Base-by-base conservation (phyloP, 2,329 filamentous ascomycete species). In the Coccinonectria pachysandricola region DNA sequence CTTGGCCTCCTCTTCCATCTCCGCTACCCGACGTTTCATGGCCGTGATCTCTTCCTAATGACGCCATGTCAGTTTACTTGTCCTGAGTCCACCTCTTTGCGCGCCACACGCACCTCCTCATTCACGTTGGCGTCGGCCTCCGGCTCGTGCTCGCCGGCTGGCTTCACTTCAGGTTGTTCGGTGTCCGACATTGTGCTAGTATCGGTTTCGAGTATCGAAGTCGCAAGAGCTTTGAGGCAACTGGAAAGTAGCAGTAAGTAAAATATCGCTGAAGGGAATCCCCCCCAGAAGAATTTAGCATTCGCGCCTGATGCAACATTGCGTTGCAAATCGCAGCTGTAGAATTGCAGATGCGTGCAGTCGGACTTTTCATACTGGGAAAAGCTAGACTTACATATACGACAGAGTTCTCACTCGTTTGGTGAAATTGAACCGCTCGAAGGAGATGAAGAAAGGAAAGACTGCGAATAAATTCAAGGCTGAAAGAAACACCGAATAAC, bases 1-100 rank as follows among this genome's bases (percentile, higher is more conserved):
- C 32, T 79, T 79, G 5, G 83, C 83, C 63, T 91, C 83, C 48
- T 84, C 81, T 61, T 91, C 83, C 83, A 91, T 91, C 62, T 91
- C 83, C 38, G 80, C 82, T 37, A 91, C 82, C 43, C 82, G 71
- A 47, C 72, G 71, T 68, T 88, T 91, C 83, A 91, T 91, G 32
- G 79, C 82, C 35, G 75, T 75, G 48, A 91, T 88, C 57, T 91
- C 83, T 68, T 88, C 69, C 70, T 75, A 52, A 34, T 40, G 34
- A 34, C 35, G 39, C 35, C 39, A 37, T 37, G 53, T 56, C 50
- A 56, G 52, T 47, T 40, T 44, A 37, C n/a, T n/a, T n/a, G 27
- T 38, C 24, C 39, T 31, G 27, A 30, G 24, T 40, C 37, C 38
- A 42, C 39, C 43, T 48, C 45, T 49, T 47, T 36, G 32, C 34